Base-by-base conservation (phyloP, 2,329 filamentous ascomycete species). In the Xylaria sp. region DNA sequence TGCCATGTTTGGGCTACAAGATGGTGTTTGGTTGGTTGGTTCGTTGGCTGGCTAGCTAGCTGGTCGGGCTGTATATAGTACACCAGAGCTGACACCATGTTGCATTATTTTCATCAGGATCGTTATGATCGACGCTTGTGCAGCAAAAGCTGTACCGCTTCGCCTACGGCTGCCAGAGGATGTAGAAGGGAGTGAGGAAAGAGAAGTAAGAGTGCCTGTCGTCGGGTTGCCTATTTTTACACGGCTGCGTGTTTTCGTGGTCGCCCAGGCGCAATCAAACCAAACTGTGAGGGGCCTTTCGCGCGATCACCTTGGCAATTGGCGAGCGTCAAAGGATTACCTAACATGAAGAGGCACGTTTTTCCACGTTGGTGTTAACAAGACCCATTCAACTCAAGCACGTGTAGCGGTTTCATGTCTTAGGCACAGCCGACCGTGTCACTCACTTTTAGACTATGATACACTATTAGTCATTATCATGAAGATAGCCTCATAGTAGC, bases 341-440 rank as follows among this genome's bases (percentile, higher is more conserved):
- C 46, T 55, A 58, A 41, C 37, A 15, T 48, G 39, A 54, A 13
- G 48, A 54, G 23, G 48, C 66, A 68, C 66, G 57, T 65, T 69
- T 65, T 65, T 10, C 34, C 41, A 57, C 56, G 51, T 51, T 39
- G 51, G 51, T 59, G 50, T 48, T 15, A 12, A 25, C 59, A 44
- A 44, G 39, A 51, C 61, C 66, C 39, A 61, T 59, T 44, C 51
- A 34, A 44, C 23, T 20, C 50, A 44, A 55, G 25, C 56, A 65
- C 66, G 66, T 68, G 66, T 34, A 52, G 34, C 10, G 34, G 62
- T 69, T 65, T 65, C 66, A 58, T 46, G 32, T 65, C 28, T 39
- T 44, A 8, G 55, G 12, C 18, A 41, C 44, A 15, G n/a, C n/a
- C 15, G 12, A 18, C 13, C 4, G 20, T 20, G n/a, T 20, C n/a